Base-by-base conservation (phyloP, 768 basidiomycete genomes). In the Boletus patriciae region DNA sequence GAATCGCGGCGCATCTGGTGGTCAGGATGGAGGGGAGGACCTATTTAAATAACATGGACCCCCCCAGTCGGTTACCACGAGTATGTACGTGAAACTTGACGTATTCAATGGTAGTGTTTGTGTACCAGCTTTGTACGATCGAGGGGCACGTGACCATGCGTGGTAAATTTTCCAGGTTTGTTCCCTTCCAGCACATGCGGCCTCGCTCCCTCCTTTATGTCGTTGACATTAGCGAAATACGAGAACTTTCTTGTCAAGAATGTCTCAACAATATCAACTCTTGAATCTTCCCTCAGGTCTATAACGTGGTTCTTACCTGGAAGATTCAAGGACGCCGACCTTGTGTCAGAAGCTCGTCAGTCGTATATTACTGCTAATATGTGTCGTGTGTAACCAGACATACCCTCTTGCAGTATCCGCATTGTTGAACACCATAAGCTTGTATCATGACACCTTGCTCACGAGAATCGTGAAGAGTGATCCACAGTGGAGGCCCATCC, bases 261-360 rank as follows among this genome's bases (percentile, higher is more conserved):
- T 74, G 85, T 90, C 23, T 85, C 87, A 2, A 86, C 90, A 21
- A 90, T 98, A 49, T 86, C 89, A 19, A 83, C 86, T n/a, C 75
- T 98, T 63, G 96, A 98, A 73, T 92, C 90, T 18, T 85, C 89
- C 27, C 74, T 98, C 61, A 80, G 93, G 61, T 94, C 93, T 38
- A 75, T 98, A 55, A 94, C 94, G 45, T 98, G 95, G 94, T 86
- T 98, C 65, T 76, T 98, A 43, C 96, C 96, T 43, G 95, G 95
- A 58, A 83, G 94, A 61, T 98, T 98, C 82, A 94, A 93, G 74
- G 95, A 98, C 80, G 94, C 94, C 45, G 95, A 98, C 72, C 78
- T 98, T 48, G 94, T 92, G 57, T 94, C 93, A 13, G 96, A 98
- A 83, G 85, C 89, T 66, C 78, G 95, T 96, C 63, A 81, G 94